Percentiles rank a stretch among this genome's conserved stretches.
Conservation (phyloP, 2,329 filamentous ascomycete species). For the Claviceps quebecensis region DNA sequence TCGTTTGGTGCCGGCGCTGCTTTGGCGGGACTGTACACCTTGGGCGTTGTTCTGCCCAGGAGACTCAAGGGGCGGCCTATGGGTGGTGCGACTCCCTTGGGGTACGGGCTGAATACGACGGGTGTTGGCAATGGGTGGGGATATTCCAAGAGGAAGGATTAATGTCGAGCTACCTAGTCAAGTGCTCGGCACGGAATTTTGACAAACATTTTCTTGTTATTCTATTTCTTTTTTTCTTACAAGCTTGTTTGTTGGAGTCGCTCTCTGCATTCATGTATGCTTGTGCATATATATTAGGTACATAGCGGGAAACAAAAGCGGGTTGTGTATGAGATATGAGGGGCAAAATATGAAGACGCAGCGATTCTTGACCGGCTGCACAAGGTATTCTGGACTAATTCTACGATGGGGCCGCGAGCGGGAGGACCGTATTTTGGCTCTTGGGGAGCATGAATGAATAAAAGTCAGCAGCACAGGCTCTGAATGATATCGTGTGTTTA, state of each 20-base stretch:
- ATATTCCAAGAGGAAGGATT: conserved; percentile 33
- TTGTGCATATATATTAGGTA: not conserved
- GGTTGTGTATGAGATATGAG: not conserved
- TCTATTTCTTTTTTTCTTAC: not conserved
- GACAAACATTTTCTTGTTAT: not conserved
- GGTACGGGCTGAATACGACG: conserved; percentile 33
- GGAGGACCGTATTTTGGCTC: too few relatives aligned
- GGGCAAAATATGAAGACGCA: not conserved
- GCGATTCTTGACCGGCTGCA: too few relatives aligned
- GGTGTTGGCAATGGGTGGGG: conserved; percentile 45
- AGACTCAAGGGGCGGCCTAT: conserved; percentile 35
- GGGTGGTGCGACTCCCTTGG: conserved; percentile 43
- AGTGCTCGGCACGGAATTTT: too few relatives aligned
- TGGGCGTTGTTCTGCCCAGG: conserved; percentile 43
- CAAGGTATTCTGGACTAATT: too few relatives aligned
- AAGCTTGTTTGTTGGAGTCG: not conserved
- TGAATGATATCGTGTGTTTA: too few relatives aligned
- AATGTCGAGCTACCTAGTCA: not conserved
- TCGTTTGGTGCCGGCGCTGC: conserved; percentile 43
- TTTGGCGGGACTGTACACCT: conserved; percentile 43
- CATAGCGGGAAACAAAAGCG: not conserved
- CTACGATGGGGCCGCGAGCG: too few relatives aligned
- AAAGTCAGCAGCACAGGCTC: too few relatives aligned
- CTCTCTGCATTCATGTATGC: not conserved
- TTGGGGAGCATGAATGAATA: too few relatives aligned